These are phyloP conservation scores for Pleoardoris graminearum DNA, from an alignment of 2,329 filamentous ascomycete species.

Conservation along the genomic window DNA sequence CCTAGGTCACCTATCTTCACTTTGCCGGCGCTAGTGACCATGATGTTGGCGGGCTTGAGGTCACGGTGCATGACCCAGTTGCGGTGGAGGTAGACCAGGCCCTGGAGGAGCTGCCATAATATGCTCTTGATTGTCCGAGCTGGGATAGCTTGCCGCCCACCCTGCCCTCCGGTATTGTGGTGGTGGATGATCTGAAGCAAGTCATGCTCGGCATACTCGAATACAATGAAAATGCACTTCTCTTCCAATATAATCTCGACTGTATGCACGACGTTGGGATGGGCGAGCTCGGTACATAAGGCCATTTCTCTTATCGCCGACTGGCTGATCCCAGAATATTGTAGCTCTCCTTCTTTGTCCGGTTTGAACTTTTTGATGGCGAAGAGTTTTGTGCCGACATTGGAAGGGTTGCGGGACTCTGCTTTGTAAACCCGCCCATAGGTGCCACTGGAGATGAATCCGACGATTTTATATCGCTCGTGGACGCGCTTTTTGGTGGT, in stretches of 20 bases:
- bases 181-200: conserved; percentile 97
- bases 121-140: conserved; percentile 89
- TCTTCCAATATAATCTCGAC: conserved; percentile 97
- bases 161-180: conserved; percentile 69
- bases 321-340: conserved; percentile 97
- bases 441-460: conserved; percentile 96
- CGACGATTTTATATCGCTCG: conserved; percentile 93
- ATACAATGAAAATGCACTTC: conserved; percentile 99
- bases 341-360: conserved; percentile 95
- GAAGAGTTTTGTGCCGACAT: conserved; percentile 77
- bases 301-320: conserved; percentile 98
- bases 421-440: conserved; percentile 99
- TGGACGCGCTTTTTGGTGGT: conserved; percentile 80
- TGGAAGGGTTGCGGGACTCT: conserved; percentile 60
- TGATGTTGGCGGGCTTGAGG: conserved; percentile 97
- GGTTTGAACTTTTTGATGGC: conserved; percentile 99
- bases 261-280: conserved; percentile 86
- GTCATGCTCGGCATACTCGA: conserved; percentile 98
- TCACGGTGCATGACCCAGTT: conserved; percentile 98
- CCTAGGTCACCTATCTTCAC: conserved; percentile 96
- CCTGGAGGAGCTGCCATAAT: conserved; percentile 93
- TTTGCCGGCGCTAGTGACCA: conserved; percentile 87
- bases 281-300: conserved; percentile 86
- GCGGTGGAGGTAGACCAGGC: conserved; percentile 88
- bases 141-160: conserved; percentile 84